Evolutionary conservation across 768 basidiomycete species (phyloP), one percentile per base, ranked within the genome.

Genomic region (Cyclocybe aegerita): DNA sequence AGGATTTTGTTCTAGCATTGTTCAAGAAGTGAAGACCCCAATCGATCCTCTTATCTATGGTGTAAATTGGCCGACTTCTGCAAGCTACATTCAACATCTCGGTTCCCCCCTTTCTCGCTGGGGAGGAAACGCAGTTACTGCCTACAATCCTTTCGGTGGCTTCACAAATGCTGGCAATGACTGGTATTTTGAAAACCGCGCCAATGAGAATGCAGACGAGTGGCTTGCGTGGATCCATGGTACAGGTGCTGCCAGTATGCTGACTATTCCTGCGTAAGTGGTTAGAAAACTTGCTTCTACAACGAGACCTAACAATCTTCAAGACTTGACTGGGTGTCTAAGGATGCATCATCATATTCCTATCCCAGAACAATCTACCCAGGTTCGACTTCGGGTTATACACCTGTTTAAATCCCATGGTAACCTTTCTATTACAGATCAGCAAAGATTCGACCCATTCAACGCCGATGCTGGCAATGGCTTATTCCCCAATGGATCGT

Each of bases 291-390:
- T 16, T 32, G 8, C 35, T 11, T 10, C n/a, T n/a, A 7, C 15
- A 39, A 17, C 7, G 7, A 11, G 32, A 16, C 31, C 31, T 40
- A n/a, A 35, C 39, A 35, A 30, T 43, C 30, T 30, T 46, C n/a
- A 35, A 81, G 79, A 12, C 70, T 81, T 31, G 80, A 80, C 55
- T 81, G 80, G 80, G 80, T 81, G 3, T 63, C 80, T 1, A 81
- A 81, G 52, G 80, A 81, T 55, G 57, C 65, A 3, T 69, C 74
- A 2, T 81, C 80, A 1, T 81, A 80, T 49, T 80, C 79, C 2
- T 81, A 78, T 52, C 75, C 79, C 5, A 59, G 53, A 17, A 62
- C 69, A 0, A 45, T 69, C 5, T 80, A 78, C 57, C 74, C 79
- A 29, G 69, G 78, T 78, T 35, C 41, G 65, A 50, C 8, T 2